These are phyloP conservation scores for Talaromyces sp. DNA, from an alignment of 2,329 filamentous ascomycete genomes.

Conservation along the genomic window DNA sequence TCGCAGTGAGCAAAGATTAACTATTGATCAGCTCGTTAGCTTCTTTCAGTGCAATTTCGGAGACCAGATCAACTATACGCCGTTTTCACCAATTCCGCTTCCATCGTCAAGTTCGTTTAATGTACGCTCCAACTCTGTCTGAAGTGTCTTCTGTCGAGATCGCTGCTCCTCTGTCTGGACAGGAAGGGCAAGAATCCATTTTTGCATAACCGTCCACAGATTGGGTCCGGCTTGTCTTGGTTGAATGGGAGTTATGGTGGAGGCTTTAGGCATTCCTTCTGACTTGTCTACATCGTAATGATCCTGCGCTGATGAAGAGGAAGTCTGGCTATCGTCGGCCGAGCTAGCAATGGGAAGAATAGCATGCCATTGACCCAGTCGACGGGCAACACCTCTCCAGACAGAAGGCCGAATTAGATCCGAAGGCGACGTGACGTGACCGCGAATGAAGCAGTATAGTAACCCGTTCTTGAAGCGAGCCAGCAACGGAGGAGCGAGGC, in stretches of 20 bases:
- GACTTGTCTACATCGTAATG: neutral
- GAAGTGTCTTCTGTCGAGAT: constrained; percentile 63
- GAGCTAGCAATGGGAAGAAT: constrained; percentile 52
- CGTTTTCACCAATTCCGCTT: constrained; percentile 70
- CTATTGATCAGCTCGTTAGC: constrained; percentile 39
- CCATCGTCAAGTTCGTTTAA: constrained; percentile 70
- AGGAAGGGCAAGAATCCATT: constrained; percentile 87
- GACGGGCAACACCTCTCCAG: constrained; percentile 76
- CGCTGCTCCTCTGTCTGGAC: constrained; percentile 66
- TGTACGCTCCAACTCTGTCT: constrained; percentile 69
- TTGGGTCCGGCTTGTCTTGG: constrained; percentile 74
- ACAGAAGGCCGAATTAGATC: constrained; percentile 74
- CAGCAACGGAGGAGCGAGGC: constrained; percentile 79
- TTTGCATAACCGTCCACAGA: constrained; percentile 92
- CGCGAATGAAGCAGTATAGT: constrained; percentile 86
- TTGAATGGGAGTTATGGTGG: constrained; percentile 43
- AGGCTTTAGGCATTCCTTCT: constrained; percentile 15
- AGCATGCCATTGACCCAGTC: constrained; percentile 92
- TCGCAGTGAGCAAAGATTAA: constrained; percentile 95
- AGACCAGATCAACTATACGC: constrained; percentile 49
- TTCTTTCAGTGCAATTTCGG: neutral
- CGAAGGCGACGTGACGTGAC: constrained; percentile 72
- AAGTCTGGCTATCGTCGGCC: neutral
- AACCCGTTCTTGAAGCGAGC: constrained; percentile 95
- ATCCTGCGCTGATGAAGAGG: constrained; percentile 27